Conservation (phyloP, 2,329 filamentous ascomycete genomes). For the Pestalotiopsis sp. region DNA sequence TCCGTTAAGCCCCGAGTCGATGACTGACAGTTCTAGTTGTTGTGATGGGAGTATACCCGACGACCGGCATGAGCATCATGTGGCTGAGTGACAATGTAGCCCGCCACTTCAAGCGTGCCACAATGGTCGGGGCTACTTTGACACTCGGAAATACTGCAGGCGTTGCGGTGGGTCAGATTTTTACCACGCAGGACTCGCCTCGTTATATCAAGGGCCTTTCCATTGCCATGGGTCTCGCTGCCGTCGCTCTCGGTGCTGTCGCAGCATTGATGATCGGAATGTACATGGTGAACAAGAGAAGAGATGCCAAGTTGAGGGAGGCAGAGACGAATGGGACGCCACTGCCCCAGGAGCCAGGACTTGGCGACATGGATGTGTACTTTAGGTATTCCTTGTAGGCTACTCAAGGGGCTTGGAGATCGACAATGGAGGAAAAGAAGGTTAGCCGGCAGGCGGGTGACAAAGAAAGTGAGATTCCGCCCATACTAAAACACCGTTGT, state of each 20-base stretch:
- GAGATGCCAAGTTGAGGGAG: conserved; percentile 22
- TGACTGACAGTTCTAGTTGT: conserved; percentile 16
- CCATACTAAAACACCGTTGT: no score
- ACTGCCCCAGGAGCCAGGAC: conserved; percentile 22
- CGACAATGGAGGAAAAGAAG: background rate
- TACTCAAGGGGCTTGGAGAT: background rate
- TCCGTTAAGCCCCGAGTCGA: background rate
- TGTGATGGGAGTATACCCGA: conserved; percentile 30
- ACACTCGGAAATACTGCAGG: conserved; percentile 51
- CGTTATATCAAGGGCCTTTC: conserved; percentile 33
- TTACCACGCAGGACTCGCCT: conserved; percentile 30
- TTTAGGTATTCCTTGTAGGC: conserved; percentile 24
- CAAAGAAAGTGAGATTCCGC: no score
- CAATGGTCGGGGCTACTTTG: conserved; percentile 47
- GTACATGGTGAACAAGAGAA: conserved; percentile 29
- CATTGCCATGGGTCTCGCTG: conserved; percentile 29
- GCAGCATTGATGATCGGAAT: conserved; percentile 29
- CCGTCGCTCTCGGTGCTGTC: conserved; percentile 26
- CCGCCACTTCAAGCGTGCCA: conserved; percentile 49
- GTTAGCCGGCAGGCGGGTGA: no score
- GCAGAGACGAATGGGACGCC: conserved; percentile 25
- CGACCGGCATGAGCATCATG: conserved; percentile 39
- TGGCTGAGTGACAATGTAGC: conserved; percentile 52
- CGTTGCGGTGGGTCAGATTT: conserved; percentile 50
- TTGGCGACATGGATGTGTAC: conserved; percentile 30